Evolutionary conservation across 163 green algal genomes (phyloP).

Genomic region (Volvox carteri): DNA sequence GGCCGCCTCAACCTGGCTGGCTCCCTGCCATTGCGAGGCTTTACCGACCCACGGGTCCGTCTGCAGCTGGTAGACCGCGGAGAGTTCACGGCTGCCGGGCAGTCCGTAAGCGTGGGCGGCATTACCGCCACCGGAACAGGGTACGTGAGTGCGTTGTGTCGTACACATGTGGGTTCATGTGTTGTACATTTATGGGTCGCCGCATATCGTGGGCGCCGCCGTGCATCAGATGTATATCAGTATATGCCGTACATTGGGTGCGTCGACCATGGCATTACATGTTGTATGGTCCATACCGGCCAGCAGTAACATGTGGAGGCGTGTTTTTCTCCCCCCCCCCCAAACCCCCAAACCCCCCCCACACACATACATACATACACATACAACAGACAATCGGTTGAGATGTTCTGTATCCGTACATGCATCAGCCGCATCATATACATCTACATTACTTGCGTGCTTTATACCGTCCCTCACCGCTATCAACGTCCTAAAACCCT

Average conservation of each 20-base stretch:
- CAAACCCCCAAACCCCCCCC: background rate
- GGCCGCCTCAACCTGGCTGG: slow-evolving; percentile 30
- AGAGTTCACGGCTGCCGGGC: background rate
- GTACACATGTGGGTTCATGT: background rate
- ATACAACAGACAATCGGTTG: too few species aligned
- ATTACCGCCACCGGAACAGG: background rate
- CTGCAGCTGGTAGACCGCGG: slow-evolving; percentile 41
- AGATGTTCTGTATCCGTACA: too few species aligned
- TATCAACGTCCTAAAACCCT: too few species aligned
- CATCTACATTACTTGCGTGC: too few species aligned
- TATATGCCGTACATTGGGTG: background rate
- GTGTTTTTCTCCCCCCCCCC: background rate
- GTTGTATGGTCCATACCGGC: background rate
- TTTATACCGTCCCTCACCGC: too few species aligned
- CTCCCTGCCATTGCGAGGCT: background rate
- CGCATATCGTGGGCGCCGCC: background rate
- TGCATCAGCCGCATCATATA: too few species aligned
- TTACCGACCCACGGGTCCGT: slow-evolving; percentile 17
- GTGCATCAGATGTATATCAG: too few species aligned
- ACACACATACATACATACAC: too few species aligned
- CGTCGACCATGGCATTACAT: background rate
- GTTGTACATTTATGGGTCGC: background rate
- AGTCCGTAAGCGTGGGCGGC: background rate
- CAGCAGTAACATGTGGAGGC: background rate
- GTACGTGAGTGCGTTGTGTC: background rate